A percentile compares a stretch with the other conserved stretches of the same genome.
Evolutionary conservation across 306 rosid species (phyloP).

Genomic region (Sechiopsis laciniata): DNA sequence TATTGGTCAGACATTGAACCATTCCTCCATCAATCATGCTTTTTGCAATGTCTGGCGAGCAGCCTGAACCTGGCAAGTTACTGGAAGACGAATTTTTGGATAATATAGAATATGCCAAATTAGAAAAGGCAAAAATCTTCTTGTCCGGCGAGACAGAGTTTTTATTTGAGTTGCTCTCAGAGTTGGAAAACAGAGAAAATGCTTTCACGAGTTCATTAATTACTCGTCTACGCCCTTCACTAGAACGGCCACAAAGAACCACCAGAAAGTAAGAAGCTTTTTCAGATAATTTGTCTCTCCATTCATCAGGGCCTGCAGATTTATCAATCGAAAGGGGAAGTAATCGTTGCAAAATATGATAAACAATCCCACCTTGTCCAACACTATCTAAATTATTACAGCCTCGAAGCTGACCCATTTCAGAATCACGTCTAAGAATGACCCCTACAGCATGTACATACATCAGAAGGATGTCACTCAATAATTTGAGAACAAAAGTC

Average conservation of each 20-base stretch:
- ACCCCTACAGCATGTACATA: conserved; percentile 90
- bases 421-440: conserved; percentile 83
- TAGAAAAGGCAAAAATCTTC: conserved; percentile 71
- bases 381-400: conserved; percentile 56
- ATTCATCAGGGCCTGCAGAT: conserved; percentile 93
- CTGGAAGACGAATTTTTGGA: conserved; percentile 85
- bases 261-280: conserved; percentile 91
- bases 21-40: conserved; percentile 96
- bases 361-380: conserved; percentile 67
- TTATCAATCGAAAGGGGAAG: conserved; percentile 74
- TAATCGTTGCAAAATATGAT: conserved; percentile 68
- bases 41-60: conserved; percentile 93
- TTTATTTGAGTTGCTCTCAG: conserved; percentile 55
- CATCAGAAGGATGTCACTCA: conserved; percentile 93
- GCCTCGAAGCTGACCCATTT: conserved; percentile 73
- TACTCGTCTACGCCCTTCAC: conserved; percentile 93
- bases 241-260: conserved; percentile 87
- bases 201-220: conserved; percentile 80
- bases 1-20: conserved; percentile 73
- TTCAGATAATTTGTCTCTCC: conserved; percentile 92
- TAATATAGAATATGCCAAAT: conserved; percentile 77
- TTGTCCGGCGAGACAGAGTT: conserved; percentile 70
- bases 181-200: conserved; percentile 50
- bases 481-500: conserved; percentile 83
- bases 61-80: conserved; percentile 88